Conservation (phyloP, 179 eudicot species). For the Beta corolliflora region DNA sequence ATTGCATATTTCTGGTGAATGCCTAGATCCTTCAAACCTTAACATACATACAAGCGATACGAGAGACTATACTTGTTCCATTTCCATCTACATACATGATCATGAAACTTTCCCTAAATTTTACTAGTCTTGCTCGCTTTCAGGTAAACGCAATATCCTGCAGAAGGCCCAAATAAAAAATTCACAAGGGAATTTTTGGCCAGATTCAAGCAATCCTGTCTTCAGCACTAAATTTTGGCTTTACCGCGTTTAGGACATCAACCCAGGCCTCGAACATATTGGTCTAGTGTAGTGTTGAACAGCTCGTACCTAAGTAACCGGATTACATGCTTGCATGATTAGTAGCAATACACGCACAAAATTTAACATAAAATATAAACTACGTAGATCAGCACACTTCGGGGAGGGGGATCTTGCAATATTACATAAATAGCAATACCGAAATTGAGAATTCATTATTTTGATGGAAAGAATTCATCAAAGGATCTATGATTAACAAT, state of each 20-base stretch:
- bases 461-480: background rate
- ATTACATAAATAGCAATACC: background rate
- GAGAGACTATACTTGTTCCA: too few relatives aligned
- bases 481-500: background rate
- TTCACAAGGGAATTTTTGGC: background rate
- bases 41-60: too few relatives aligned
- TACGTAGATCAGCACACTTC: background rate
- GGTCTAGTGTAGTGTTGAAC: conserved; percentile 17
- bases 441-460: background rate
- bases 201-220: conserved; percentile 1
- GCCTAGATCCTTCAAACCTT: too few relatives aligned
- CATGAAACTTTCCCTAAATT: too few relatives aligned
- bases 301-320: conserved; percentile 3
- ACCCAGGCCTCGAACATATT: conserved; percentile 21
- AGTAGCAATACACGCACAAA: background rate
- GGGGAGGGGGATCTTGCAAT: too few relatives aligned
- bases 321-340: background rate
- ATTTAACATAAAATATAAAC: background rate
- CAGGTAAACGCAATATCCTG: background rate
- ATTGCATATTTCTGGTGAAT: too few relatives aligned
- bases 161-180: background rate
- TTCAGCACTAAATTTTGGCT: background rate
- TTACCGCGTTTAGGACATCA: background rate
- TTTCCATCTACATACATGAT: too few relatives aligned
- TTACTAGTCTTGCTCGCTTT: too few relatives aligned